Conservation (phyloP, 805 yeast species). For the Teunomyces kruisii region DNA sequence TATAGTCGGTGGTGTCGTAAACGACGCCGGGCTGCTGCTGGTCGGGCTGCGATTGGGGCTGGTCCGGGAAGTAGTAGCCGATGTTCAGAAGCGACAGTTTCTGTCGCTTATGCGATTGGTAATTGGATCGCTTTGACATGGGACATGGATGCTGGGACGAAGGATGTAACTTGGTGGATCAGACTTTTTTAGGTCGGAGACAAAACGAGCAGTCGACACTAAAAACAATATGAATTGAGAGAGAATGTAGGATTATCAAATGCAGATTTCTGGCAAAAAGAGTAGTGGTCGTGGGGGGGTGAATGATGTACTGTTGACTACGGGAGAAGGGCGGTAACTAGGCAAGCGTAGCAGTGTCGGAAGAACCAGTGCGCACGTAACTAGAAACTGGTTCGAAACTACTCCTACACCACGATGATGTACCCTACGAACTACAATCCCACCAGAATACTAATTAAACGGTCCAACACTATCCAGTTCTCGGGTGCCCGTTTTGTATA, state of each 20-base stretch:
- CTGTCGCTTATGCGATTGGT: constrained; percentile 36
- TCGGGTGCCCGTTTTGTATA: constrained; percentile 1
- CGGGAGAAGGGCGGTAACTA: constrained; percentile 4
- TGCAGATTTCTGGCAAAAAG: constrained; percentile 1
- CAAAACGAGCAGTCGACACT: constrained; percentile 3
- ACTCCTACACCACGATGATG: not conserved
- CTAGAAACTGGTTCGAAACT: not conserved
- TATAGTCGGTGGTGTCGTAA: constrained; percentile 11
- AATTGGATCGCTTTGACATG: constrained; percentile 6
- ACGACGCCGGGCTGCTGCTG: constrained; percentile 5
- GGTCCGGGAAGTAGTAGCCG: constrained; percentile 25
- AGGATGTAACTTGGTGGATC: not conserved
- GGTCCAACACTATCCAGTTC: not conserved
- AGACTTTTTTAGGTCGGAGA: constrained; percentile 2
- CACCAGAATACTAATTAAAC: too few relatives aligned
- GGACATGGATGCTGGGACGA: constrained; percentile 2
- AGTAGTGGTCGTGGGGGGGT: constrained; percentile 3
- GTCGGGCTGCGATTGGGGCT: constrained; percentile 5
- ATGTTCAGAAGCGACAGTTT: constrained; percentile 33
- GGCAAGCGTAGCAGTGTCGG: constrained; percentile 4
- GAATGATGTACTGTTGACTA: not conserved
- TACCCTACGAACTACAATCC: not conserved
- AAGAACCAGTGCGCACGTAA: not conserved
- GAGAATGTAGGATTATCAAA: constrained; percentile 5
- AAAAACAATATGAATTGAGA: constrained; percentile 3